phyloP scores from a whole-genome alignment of 1,284 basidiomycete genomes.

The Tilletia horrida region DNA sequence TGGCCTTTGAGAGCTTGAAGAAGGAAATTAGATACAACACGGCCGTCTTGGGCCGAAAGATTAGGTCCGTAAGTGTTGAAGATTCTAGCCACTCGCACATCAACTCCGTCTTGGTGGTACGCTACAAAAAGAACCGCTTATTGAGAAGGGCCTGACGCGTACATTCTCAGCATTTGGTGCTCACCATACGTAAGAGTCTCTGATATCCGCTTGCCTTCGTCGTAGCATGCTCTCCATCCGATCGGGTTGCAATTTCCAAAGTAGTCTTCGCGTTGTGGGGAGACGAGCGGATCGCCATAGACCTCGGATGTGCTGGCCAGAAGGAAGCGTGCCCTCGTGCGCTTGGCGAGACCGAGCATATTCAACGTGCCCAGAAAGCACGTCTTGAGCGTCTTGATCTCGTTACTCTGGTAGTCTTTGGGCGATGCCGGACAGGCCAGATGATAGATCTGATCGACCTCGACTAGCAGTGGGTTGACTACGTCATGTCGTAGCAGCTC shows the following conservation, averaged over 20 bases:
- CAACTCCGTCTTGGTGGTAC: constrained; percentile 74
- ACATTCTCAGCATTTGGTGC: constrained; percentile 19
- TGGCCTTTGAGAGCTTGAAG: constrained; percentile 91
- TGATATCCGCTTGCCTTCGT: constrained; percentile 66
- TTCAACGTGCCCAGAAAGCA: constrained; percentile 84
- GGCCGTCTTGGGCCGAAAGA: constrained; percentile 92
- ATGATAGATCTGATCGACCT: constrained; percentile 49
- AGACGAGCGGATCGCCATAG: constrained; percentile 93
- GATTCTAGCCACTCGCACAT: constrained; percentile 61
- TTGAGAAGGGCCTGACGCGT: constrained; percentile 46
- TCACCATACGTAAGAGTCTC: constrained; percentile 42
- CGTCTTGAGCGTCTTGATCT: constrained; percentile 70
- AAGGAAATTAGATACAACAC: constrained; percentile 97
- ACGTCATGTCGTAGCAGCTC: constrained; percentile 96
- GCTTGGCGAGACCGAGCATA: constrained; percentile 97
- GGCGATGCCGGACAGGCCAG: constrained; percentile 46
- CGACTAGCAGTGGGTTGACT: constrained; percentile 40
- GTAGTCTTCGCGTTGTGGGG: constrained; percentile 75
- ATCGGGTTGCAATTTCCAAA: constrained; percentile 88
- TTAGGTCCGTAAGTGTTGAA: constrained; percentile 49
- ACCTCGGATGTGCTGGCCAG: constrained; percentile 95
- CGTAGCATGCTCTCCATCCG: constrained; percentile 93
- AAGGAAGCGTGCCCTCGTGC: constrained; percentile 91
- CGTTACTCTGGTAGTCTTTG: constrained; percentile 44
- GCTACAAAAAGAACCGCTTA: constrained; percentile 76